Evolutionary conservation across 2,329 filamentous ascomycete genomes (phyloP), one percentile per base, ranked within the genome.

Genomic region (Didymella sp.): DNA sequence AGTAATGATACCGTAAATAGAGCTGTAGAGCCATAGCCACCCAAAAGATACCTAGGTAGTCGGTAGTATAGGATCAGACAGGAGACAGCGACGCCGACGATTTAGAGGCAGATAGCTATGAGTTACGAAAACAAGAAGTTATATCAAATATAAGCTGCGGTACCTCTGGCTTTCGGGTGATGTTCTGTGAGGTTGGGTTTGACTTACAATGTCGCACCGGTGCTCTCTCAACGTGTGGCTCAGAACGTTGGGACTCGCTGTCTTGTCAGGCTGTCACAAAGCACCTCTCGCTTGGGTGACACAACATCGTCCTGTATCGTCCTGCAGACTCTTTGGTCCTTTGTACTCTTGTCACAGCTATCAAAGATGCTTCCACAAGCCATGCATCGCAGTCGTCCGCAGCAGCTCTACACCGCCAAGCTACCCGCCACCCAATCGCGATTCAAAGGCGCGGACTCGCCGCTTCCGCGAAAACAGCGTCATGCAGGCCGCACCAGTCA

Each of bases 1-100:
- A 66, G 63, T 62, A 61, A 66, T 66, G 56, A 66, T 53, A 35
- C 53, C 49, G 50, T 59, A 60, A 46, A 56, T 62, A 66, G 61
- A 66, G 35, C 48, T 49, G 43, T 58, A 58, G 56, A 46, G 56
- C 56, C 50, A 46, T 58, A 58, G 56, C 56, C 50, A 47, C 51
- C 57, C 54, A 57, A 57, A 57, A 62, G 59, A 64, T 64, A 62
- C 59, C 59, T 62, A 60, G 59, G 59, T 61, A 64, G 61, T 17
- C 33, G 52, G 35, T 56, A 49, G 56, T 50, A 45, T 53, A 50
- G 56, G 56, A 58, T 38, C 56, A 53, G 49, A 52, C 45, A 40
- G 33, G 31, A 49, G 44, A 49, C 44, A 51, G 48, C 48, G 13
- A 52, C 46, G 44, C 48, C 33, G 41, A n/a, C 49, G 27, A 53